Conservation (phyloP, 2,329 filamentous ascomycete genomes). For the Coniochaeta ligniaria region DNA sequence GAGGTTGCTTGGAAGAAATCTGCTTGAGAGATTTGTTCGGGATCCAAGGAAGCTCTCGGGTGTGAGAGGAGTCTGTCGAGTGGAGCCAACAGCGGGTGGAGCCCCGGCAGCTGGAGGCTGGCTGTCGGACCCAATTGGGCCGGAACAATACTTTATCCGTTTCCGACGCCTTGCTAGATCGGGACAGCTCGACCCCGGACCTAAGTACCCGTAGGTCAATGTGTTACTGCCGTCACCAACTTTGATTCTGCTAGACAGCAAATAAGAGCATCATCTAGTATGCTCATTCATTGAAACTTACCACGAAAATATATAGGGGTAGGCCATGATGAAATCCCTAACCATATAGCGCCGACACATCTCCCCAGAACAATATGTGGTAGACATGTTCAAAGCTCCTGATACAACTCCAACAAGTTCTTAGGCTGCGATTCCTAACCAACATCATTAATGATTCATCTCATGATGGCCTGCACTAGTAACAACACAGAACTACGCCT, state of each 20-base stretch:
- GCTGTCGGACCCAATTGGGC: too few relatives aligned
- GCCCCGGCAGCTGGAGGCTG: too few relatives aligned
- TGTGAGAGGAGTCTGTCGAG: slow-evolving; percentile 1
- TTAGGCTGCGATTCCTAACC: slow-evolving; percentile 38
- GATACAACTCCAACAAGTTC: slow-evolving; percentile 37
- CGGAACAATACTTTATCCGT: not conserved
- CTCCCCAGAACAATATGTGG: not conserved
- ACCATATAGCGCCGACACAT: too few relatives aligned
- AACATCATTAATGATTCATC: slow-evolving; percentile 45
- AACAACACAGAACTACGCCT: slow-evolving; percentile 33
- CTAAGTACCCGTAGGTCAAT: too few relatives aligned
- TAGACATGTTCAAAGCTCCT: slow-evolving; percentile 15
- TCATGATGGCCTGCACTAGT: slow-evolving; percentile 41
- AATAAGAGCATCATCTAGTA: too few relatives aligned
- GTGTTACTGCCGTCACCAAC: too few relatives aligned
- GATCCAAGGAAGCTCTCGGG: slow-evolving; percentile 2
- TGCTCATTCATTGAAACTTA: too few relatives aligned
- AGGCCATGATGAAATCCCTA: too few relatives aligned
- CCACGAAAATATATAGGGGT: too few relatives aligned
- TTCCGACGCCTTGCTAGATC: not conserved
- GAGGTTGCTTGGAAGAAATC: slow-evolving; percentile 37
- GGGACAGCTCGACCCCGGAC: not conserved
- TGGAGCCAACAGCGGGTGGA: not conserved
- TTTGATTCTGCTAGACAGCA: too few relatives aligned
- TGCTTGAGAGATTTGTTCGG: slow-evolving; percentile 1